phyloP scores from a whole-genome alignment of 176 grass and related monocot genomes.

The Triticum aestivum region DNA sequence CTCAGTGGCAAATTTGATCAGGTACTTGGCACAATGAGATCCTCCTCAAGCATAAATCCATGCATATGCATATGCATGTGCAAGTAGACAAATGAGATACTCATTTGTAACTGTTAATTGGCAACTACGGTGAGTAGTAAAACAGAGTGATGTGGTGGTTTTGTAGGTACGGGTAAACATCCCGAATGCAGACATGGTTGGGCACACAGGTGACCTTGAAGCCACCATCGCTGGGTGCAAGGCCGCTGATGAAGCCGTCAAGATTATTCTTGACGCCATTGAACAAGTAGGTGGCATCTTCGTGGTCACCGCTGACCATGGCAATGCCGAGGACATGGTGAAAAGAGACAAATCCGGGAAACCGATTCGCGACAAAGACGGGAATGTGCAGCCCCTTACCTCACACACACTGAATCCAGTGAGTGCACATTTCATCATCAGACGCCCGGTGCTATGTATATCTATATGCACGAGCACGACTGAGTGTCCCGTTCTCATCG shows the following conservation, averaged over 20 bases:
- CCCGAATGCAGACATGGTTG: slow-evolving; percentile 91
- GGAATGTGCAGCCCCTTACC: slow-evolving; percentile 82
- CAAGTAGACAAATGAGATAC: neutral
- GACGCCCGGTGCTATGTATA: neutral
- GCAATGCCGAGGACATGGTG: slow-evolving; percentile 97
- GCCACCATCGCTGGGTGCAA: slow-evolving; percentile 83
- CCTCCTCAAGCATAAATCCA: neutral
- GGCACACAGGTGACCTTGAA: slow-evolving; percentile 84
- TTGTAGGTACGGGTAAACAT: slow-evolving; percentile 82
- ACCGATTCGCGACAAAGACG: slow-evolving; percentile 51
- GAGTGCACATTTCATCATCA: slow-evolving; percentile 2
- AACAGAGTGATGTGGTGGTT: neutral
- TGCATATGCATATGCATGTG: neutral
- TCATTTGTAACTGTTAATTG: neutral
- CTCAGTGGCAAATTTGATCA: slow-evolving; percentile 78
- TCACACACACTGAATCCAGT: slow-evolving; percentile 90
- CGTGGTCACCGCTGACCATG: slow-evolving; percentile 80
- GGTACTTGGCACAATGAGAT: slow-evolving; percentile 37
- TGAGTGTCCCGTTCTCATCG: neutral
- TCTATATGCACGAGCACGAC: neutral
- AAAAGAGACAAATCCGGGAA: slow-evolving; percentile 80
- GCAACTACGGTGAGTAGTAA: neutral
- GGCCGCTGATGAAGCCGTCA: slow-evolving; percentile 80
- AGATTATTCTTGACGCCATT: slow-evolving; percentile 77
- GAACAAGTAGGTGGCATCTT: slow-evolving; percentile 83